A percentile compares a stretch with the other conserved stretches of the same genome.
Conservation (phyloP, 805 yeast genomes). For the Yarrowia sp. region DNA sequence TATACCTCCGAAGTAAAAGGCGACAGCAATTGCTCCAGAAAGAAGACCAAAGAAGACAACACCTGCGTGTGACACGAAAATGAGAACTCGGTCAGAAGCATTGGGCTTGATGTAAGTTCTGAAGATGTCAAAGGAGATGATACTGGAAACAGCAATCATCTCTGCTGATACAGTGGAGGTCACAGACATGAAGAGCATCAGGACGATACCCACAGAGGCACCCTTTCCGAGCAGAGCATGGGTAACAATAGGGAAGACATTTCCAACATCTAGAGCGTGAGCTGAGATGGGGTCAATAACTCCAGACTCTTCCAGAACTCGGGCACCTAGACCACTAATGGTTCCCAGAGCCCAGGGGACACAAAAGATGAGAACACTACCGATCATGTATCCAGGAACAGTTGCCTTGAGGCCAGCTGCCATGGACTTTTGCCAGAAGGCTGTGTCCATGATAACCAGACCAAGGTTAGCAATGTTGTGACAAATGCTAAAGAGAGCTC, state of each 20-base stretch:
- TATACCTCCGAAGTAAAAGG: constrained; percentile 73
- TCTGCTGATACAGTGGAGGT: constrained; percentile 45
- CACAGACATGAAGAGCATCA: constrained; percentile 42
- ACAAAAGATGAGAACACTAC: constrained; percentile 46
- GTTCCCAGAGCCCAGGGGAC: constrained; percentile 43
- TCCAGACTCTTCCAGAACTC: constrained; percentile 50
- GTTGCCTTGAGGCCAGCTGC: constrained; percentile 45
- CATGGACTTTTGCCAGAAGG: constrained; percentile 43
- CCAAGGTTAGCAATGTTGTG: constrained; percentile 28
- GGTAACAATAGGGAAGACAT: constrained; percentile 61
- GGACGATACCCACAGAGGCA: constrained; percentile 71
- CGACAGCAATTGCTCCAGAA: constrained; percentile 77
- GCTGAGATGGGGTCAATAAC: constrained; percentile 57
- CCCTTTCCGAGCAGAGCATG: constrained; percentile 76
- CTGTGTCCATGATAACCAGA: constrained; percentile 36
- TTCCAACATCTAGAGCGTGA: constrained; percentile 69
- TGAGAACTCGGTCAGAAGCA: constrained; percentile 44
- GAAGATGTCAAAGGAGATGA: constrained; percentile 48
- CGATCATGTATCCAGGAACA: constrained; percentile 44
- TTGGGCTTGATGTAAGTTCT: constrained; percentile 44
- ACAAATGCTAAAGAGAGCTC: constrained; percentile 26
- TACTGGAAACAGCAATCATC: constrained; percentile 43
- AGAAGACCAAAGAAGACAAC: constrained; percentile 44
- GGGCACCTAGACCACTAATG: constrained; percentile 40
- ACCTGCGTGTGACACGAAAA: constrained; percentile 44